Conservation (phyloP, 2,329 filamentous ascomycete genomes). For the Calonectria crousiana region DNA sequence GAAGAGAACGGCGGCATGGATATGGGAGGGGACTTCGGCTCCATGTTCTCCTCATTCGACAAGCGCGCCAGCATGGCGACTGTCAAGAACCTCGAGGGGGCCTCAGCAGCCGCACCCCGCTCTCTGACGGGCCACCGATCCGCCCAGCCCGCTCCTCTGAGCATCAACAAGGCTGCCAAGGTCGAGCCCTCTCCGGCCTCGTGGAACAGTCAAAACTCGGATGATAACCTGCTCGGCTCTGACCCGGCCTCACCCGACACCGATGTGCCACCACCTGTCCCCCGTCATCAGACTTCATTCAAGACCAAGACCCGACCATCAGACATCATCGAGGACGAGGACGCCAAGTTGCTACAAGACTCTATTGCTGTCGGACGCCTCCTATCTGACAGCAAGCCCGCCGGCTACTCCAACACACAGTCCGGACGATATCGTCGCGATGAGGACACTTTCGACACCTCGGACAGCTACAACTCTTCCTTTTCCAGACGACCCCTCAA, state of each 20-base stretch:
- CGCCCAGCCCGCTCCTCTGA: constrained; percentile 58
- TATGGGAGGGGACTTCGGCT: constrained; percentile 69
- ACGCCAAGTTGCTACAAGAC: constrained; percentile 65
- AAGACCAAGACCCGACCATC: constrained; percentile 50
- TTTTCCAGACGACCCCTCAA: constrained; percentile 45
- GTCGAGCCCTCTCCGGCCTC: constrained; percentile 62
- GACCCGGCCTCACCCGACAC: constrained; percentile 53
- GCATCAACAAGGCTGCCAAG: constrained; percentile 58
- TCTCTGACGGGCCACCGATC: constrained; percentile 61
- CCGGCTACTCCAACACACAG: constrained; percentile 29
- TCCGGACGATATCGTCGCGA: constrained; percentile 52
- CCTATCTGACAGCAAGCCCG: constrained; percentile 47
- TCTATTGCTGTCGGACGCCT: constrained; percentile 63
- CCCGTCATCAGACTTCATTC: constrained; percentile 53
- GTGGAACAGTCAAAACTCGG: constrained; percentile 62
- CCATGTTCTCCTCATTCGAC: constrained; percentile 67
- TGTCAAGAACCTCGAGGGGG: constrained; percentile 54
- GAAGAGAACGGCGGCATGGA: constrained; percentile 61
- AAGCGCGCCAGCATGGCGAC: constrained; percentile 66
- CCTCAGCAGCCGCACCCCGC: constrained; percentile 53
- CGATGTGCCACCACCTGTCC: constrained; percentile 55
- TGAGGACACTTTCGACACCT: constrained; percentile 51
- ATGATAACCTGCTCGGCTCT: constrained; percentile 60
- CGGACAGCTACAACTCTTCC: constrained; percentile 34
- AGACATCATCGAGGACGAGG: constrained; percentile 63